A percentile compares a stretch with the other conserved stretches of the same genome.
Evolutionary conservation across 164 flowering plant genomes (phyloP).

Genomic region (Aristolochia californica): DNA sequence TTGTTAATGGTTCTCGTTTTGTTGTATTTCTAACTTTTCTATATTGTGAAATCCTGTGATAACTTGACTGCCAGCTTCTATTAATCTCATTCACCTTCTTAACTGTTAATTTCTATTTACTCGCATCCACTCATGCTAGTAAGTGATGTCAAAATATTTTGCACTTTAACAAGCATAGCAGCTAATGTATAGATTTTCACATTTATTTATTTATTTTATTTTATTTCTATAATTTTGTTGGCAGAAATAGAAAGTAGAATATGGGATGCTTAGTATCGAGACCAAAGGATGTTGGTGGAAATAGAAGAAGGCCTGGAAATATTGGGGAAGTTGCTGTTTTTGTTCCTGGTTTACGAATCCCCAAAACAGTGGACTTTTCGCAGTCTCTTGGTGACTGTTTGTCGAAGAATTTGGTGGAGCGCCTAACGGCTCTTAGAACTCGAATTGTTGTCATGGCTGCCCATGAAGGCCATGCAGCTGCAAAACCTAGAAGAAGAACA

Average conservation of each 20-base stretch:
- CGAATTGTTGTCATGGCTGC: constrained; percentile 72
- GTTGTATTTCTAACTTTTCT: too few species aligned
- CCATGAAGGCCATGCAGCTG: constrained; percentile 59
- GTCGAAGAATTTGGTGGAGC: constrained; percentile 50
- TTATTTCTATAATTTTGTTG: constrained; percentile 5
- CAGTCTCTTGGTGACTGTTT: constrained; percentile 40
- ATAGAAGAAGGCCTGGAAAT: constrained; percentile 49
- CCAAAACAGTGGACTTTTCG: constrained; percentile 65
- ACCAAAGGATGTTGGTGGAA: constrained; percentile 48
- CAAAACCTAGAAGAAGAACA: constrained; percentile 55
- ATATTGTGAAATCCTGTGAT: too few species aligned
- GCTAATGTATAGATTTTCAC: too few species aligned
- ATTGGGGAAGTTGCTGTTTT: constrained; percentile 71
- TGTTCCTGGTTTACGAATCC: constrained; percentile 75
- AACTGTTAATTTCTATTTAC: too few species aligned
- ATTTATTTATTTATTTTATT: too few species aligned
- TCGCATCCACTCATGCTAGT: too few species aligned
- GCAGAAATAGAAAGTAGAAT: constrained; percentile 23
- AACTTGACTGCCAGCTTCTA: too few species aligned
- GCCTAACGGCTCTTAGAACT: constrained; percentile 59
- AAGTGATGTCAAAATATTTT: too few species aligned
- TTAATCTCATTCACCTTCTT: too few species aligned
- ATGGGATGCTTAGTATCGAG: constrained; percentile 79
- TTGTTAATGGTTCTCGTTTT: too few species aligned
- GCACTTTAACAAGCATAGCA: too few species aligned